These are phyloP conservation scores for Malassezia vespertilionis DNA, from an alignment of 1,284 basidiomycete species.

Conservation along the genomic window DNA sequence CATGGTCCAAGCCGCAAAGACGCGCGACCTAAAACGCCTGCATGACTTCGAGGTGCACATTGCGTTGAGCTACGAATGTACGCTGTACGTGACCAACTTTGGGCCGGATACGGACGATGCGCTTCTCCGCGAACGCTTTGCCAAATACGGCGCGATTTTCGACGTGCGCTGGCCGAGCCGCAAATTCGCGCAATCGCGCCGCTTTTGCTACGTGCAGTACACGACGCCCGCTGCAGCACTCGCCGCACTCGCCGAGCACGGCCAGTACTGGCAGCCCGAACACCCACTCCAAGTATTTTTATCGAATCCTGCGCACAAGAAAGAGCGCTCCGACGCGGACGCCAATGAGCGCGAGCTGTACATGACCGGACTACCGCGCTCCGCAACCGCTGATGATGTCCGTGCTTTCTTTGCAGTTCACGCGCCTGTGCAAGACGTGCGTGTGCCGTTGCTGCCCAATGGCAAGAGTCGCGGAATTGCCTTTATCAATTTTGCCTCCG, in stretches of 20 bases:
- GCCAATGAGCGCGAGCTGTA: slow-evolving; percentile 71
- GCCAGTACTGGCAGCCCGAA: slow-evolving; percentile 57
- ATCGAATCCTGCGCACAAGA: slow-evolving; percentile 78
- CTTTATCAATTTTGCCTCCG: slow-evolving; percentile 71
- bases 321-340: slow-evolving; percentile 72
- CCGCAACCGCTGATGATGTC: slow-evolving; percentile 62
- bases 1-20: slow-evolving; percentile 66
- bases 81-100: slow-evolving; percentile 93
- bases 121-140: slow-evolving; percentile 63
- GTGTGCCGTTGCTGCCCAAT: slow-evolving; percentile 63
- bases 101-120: slow-evolving; percentile 71
- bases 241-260: slow-evolving; percentile 65
- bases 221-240: slow-evolving; percentile 65
- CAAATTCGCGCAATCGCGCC: slow-evolving; percentile 74
- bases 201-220: slow-evolving; percentile 92
- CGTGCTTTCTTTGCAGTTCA: slow-evolving; percentile 61
- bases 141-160: slow-evolving; percentile 74
- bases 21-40: slow-evolving; percentile 81
- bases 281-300: slow-evolving; percentile 66
- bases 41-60: slow-evolving; percentile 58
- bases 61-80: slow-evolving; percentile 82
- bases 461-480: slow-evolving; percentile 73
- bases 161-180: slow-evolving; percentile 97
- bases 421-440: slow-evolving; percentile 68
- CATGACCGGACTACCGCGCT: slow-evolving; percentile 68